These are phyloP conservation scores for Metschnikowia vanudenii DNA, from an alignment of 805 yeast species.

Conservation along the genomic window DNA sequence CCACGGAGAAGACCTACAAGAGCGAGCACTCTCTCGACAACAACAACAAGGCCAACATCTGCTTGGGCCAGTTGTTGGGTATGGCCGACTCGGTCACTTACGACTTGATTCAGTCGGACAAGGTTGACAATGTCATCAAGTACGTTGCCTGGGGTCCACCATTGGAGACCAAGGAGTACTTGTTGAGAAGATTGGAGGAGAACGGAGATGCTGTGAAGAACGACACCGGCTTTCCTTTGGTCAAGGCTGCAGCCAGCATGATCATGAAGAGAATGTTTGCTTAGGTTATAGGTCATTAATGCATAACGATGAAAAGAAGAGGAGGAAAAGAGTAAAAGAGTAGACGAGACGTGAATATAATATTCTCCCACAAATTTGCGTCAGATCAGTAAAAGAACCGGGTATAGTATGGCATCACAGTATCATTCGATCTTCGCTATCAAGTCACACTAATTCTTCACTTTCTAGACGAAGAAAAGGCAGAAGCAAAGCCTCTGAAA, in stretches of 20 bases:
- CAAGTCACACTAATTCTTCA: too few species aligned
- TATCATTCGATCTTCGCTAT: too few species aligned
- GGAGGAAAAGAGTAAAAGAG: too few species aligned
- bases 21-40: constrained; percentile 12
- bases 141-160: constrained; percentile 99
- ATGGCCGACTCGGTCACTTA: constrained; percentile 91
- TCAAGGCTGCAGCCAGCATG: constrained; percentile 46
- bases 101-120: constrained; percentile 63
- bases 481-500: too few species aligned
- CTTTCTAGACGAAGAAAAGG: too few species aligned
- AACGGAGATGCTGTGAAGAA: constrained; percentile 91
- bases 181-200: constrained; percentile 87
- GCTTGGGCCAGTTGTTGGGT: constrained; percentile 87
- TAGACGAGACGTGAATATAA: too few species aligned
- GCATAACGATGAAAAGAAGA: too few species aligned
- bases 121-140: constrained; percentile 76
- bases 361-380: too few species aligned
- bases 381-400: too few species aligned
- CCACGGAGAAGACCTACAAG: constrained; percentile 53
- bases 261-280: constrained; percentile 11
- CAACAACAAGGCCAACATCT: constrained; percentile 55
- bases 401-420: too few species aligned
- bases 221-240: constrained; percentile 76
- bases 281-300: not conserved
- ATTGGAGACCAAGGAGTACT: constrained; percentile 84